A percentile compares a stretch with the other conserved stretches of the same genome.
Conservation (phyloP, 1,284 basidiomycete genomes). For the Cryptococcus jaspeensis region DNA sequence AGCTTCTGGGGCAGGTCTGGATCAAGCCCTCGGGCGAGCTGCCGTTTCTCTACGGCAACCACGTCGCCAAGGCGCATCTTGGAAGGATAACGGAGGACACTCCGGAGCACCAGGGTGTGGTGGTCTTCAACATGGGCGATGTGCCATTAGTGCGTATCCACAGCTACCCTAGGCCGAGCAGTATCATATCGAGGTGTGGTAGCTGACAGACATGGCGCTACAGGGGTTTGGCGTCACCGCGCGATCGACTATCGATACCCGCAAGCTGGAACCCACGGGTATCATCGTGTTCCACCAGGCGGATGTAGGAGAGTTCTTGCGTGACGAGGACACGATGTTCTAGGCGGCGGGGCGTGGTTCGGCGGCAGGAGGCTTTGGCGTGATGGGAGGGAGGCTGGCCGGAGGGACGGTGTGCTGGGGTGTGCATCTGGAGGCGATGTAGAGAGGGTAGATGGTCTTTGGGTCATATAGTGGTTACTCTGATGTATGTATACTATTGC, state of each 20-base stretch:
- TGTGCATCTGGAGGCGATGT: background rate
- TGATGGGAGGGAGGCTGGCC: background rate
- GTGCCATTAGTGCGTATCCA: slow-evolving; percentile 69
- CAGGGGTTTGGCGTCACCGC: slow-evolving; percentile 98
- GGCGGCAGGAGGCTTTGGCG: no score
- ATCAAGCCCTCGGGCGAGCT: slow-evolving; percentile 99
- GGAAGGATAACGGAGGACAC: slow-evolving; percentile 99
- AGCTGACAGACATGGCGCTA: slow-evolving; percentile 4
- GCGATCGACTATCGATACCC: slow-evolving; percentile 89
- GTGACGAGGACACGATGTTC: slow-evolving; percentile 72
- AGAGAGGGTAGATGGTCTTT: no score
- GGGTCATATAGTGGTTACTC: no score
- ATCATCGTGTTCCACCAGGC: slow-evolving; percentile 99
- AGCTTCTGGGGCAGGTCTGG: slow-evolving; percentile 69
- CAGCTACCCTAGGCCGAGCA: background rate
- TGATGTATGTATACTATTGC: no score
- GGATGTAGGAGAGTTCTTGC: slow-evolving; percentile 94
- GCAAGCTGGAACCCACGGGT: slow-evolving; percentile 96
- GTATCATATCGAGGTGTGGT: background rate
- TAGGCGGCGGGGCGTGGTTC: slow-evolving; percentile 14
- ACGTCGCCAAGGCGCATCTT: slow-evolving; percentile 96
- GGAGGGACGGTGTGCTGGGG: background rate
- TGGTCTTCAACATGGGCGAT: slow-evolving; percentile 94
- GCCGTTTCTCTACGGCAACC: slow-evolving; percentile 98
- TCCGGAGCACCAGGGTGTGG: slow-evolving; percentile 97